A percentile compares a stretch with the other conserved stretches of the same genome.
Evolutionary conservation across 352 stramenopile species (phyloP).

Genomic region (Globisporangium iwayamae): DNA sequence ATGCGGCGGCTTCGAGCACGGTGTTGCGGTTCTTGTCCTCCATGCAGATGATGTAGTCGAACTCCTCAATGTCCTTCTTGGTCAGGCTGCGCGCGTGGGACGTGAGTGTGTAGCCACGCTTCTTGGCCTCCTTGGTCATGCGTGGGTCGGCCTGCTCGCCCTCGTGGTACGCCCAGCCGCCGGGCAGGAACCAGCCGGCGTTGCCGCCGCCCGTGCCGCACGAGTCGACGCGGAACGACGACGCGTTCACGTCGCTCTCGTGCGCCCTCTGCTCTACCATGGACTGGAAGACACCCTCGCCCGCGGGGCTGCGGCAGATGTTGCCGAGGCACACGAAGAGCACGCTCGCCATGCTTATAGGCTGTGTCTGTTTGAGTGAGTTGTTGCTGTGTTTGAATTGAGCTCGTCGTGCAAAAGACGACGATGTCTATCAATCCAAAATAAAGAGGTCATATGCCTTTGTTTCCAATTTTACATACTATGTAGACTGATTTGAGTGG

Average conservation of each 20-base stretch:
- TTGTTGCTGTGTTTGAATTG: neutral
- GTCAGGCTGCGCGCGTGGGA: constrained; percentile 73
- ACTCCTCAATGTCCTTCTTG: constrained; percentile 66
- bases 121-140: constrained; percentile 84
- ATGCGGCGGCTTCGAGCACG: constrained; percentile 74
- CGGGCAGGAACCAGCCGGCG: constrained; percentile 69
- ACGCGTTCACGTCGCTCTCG: constrained; percentile 20
- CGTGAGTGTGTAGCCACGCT: constrained; percentile 79
- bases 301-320: constrained; percentile 83
- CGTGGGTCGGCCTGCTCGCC: constrained; percentile 75
- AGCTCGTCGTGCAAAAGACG: neutral
- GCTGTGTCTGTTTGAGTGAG: neutral
- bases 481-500: no score
- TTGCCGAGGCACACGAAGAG: constrained; percentile 91
- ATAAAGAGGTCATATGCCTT: neutral
- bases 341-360: constrained; percentile 51
- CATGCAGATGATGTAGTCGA: constrained; percentile 91
- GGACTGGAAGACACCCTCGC: constrained; percentile 82
- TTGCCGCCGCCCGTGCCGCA: constrained; percentile 85
- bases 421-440: neutral
- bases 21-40: constrained; percentile 81
- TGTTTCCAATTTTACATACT: neutral
- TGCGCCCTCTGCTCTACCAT: constrained; percentile 42
- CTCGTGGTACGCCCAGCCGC: constrained; percentile 85
- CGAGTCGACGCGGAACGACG: constrained; percentile 68